phyloP scores from a whole-genome alignment of 805 yeast genomes.

The Pichia rugopelliculosa region DNA sequence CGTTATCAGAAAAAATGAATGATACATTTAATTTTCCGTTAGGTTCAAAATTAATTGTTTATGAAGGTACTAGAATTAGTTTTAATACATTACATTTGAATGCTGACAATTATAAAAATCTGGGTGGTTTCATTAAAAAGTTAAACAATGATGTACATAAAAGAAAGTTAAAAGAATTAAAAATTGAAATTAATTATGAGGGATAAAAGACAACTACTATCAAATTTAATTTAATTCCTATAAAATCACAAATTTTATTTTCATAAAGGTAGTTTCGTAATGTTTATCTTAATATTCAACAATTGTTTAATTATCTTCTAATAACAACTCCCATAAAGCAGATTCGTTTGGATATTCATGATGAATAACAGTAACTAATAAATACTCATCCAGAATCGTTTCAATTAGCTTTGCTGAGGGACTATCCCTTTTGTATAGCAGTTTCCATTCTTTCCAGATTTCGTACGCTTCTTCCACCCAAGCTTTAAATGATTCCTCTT shows the following conservation, averaged over 20 bases:
- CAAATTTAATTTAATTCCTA: not conserved
- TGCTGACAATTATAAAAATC: slow-evolving; percentile 15
- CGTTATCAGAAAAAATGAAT: slow-evolving; percentile 24
- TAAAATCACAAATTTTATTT: not conserved
- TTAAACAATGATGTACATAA: slow-evolving; percentile 22
- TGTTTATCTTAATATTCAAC: not conserved
- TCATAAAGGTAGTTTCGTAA: not conserved
- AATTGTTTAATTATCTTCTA: slow-evolving; percentile 17
- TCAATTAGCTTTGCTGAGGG: slow-evolving; percentile 56
- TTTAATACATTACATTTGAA: slow-evolving; percentile 39
- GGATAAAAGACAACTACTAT: slow-evolving; percentile 4
- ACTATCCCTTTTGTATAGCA: slow-evolving; percentile 56
- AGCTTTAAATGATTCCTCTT: slow-evolving; percentile 85
- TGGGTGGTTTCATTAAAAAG: slow-evolving; percentile 25
- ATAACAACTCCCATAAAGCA: slow-evolving; percentile 68
- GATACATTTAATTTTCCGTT: slow-evolving; percentile 34
- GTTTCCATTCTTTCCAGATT: slow-evolving; percentile 89
- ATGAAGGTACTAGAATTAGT: slow-evolving; percentile 38
- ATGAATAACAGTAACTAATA: slow-evolving; percentile 77
- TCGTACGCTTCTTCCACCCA: slow-evolving; percentile 95
- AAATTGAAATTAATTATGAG: slow-evolving; percentile 21
- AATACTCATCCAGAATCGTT: slow-evolving; percentile 52
- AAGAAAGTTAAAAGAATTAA: slow-evolving; percentile 34
- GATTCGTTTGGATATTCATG: slow-evolving; percentile 71
- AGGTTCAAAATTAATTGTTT: slow-evolving; percentile 53